Percentiles rank a stretch among this genome's conserved stretches.
phyloP scores from a whole-genome alignment of 805 yeast genomes.

The Myxozyma geophila region DNA sequence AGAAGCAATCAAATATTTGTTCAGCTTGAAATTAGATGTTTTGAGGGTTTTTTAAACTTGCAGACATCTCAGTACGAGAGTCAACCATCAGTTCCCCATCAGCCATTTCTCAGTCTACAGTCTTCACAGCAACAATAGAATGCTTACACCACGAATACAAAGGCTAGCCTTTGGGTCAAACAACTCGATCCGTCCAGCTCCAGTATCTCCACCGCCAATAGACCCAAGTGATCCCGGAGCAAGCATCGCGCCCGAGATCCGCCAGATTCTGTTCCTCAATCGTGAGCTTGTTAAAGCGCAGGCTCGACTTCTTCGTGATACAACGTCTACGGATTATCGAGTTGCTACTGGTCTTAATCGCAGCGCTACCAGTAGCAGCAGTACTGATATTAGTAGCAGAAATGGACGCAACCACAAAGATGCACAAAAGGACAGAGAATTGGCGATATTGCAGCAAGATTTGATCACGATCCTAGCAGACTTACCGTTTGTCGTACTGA shows the following conservation, averaged over 20 bases:
- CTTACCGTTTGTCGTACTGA: not conserved
- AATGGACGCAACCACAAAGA: not conserved
- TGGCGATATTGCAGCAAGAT: not conserved
- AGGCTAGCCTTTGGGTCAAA: constrained; percentile 5
- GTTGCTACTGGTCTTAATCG: not conserved
- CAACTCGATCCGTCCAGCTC: not conserved
- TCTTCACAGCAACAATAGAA: not conserved
- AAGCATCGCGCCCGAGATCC: not conserved
- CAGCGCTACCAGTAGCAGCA: not conserved
- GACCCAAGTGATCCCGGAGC: not conserved
- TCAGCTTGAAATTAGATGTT: too few species aligned
- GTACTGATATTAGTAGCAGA: too few species aligned
- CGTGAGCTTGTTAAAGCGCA: not conserved
- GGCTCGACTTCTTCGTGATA: not conserved
- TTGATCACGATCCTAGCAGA: not conserved
- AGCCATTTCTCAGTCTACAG: not conserved
- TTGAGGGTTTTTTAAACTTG: too few species aligned
- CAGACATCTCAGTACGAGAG: too few species aligned
- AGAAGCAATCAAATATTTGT: too few species aligned
- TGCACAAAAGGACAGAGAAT: not conserved
- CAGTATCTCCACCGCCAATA: not conserved
- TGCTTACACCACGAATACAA: constrained; percentile 8
- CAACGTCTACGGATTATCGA: not conserved
- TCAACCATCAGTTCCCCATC: not conserved
- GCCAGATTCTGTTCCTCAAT: constrained; percentile 1